These are phyloP conservation scores for Leucoagaricus sp. DNA, from an alignment of 1,284 basidiomycete genomes.

Conservation along the genomic window DNA sequence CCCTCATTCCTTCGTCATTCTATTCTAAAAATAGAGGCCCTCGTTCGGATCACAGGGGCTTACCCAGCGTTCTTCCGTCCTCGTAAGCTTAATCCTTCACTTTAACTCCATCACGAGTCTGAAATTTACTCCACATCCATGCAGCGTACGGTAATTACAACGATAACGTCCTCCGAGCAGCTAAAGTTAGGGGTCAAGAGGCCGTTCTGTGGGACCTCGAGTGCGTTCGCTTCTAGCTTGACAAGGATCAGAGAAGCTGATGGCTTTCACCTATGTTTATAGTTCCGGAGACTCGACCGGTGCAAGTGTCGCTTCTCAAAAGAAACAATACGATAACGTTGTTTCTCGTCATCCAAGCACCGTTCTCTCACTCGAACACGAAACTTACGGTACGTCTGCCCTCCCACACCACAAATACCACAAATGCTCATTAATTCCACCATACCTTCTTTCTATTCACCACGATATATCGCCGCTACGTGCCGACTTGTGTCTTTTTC, in stretches of 20 bases:
- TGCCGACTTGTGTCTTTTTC: neutral
- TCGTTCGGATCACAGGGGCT: conserved; percentile 32
- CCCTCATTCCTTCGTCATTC: neutral
- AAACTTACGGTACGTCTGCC: conserved; percentile 31
- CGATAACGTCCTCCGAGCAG: conserved; percentile 39
- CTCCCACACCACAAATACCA: neutral
- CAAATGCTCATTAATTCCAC: neutral
- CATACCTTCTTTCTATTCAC: neutral
- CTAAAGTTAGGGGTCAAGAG: conserved; percentile 27
- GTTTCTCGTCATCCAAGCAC: conserved; percentile 33
- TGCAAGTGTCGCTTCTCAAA: conserved; percentile 27
- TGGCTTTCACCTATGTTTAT: neutral
- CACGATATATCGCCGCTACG: neutral
- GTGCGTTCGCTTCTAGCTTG: conserved; percentile 17
- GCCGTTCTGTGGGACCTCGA: conserved; percentile 40
- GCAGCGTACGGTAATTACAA: conserved; percentile 40
- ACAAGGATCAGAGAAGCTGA: neutral
- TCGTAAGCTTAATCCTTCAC: conserved; percentile 24
- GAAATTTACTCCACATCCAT: neutral
- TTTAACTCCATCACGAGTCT: conserved; percentile 32
- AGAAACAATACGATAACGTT: conserved; percentile 28
- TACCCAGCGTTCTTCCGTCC: conserved; percentile 39
- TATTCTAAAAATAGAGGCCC: conserved; percentile 25
- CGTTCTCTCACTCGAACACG: conserved; percentile 44
- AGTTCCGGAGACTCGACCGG: conserved; percentile 41